A percentile compares a stretch with the other conserved stretches of the same genome.
Evolutionary conservation across 306 rosid species (phyloP).

Genomic region (Prunus padus): DNA sequence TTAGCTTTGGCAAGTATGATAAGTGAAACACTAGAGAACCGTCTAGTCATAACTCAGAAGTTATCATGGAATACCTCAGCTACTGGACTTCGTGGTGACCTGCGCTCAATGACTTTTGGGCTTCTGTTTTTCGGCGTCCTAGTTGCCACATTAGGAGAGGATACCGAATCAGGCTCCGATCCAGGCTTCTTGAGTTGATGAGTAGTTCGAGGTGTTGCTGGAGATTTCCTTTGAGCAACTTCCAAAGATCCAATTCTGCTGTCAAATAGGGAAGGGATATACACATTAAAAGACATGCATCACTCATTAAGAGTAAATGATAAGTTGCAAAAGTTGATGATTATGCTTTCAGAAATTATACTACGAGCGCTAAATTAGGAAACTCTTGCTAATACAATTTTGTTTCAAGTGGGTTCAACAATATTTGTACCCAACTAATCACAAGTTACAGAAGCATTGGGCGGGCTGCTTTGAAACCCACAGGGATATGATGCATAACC

Average conservation of each 20-base stretch:
- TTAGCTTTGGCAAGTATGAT: neutral
- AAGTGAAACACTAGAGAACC: neutral
- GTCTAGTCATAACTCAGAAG: conserved; percentile 1
- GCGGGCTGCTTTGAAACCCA: neutral
- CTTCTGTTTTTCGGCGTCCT: conserved; percentile 62
- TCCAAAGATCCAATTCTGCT: conserved; percentile 57
- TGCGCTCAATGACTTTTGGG: conserved; percentile 57
- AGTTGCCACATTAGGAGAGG: conserved; percentile 44
- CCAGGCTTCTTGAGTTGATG: conserved; percentile 47
- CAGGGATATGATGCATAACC: neutral
- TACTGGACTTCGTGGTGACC: conserved; percentile 54
- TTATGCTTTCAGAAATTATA: neutral
- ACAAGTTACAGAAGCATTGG: conserved; percentile 1
- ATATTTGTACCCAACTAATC: neutral
- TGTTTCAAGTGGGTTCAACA: conserved; percentile 8
- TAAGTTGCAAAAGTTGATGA: conserved; percentile 2
- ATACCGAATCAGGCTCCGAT: conserved; percentile 40
- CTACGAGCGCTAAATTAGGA: neutral
- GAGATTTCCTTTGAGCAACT: conserved; percentile 65
- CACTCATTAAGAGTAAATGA: neutral
- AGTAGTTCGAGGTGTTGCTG: conserved; percentile 51
- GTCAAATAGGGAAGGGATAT: conserved; percentile 17
- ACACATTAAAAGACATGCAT: conserved; percentile 7
- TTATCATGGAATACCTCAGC: conserved; percentile 52
- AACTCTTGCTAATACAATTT: neutral